Percentiles rank a stretch among this genome's conserved stretches.
These are phyloP conservation scores for Puccinellia tenuiflora DNA, from an alignment of 176 grass and related monocot species.

Conservation along the genomic window DNA sequence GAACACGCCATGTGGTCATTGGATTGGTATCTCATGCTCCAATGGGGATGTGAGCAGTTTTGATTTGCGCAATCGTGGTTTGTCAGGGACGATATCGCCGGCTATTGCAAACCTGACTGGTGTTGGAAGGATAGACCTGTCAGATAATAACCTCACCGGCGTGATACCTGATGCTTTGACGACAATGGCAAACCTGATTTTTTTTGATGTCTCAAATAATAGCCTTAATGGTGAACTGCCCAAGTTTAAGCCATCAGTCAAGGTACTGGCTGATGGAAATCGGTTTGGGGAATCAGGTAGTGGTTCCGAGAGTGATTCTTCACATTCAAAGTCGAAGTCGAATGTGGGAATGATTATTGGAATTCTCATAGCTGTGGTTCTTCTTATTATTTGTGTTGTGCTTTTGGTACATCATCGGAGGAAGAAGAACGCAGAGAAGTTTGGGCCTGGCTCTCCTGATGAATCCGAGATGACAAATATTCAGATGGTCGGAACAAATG, in stretches of 20 bases:
- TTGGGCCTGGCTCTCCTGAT: constrained; percentile 38
- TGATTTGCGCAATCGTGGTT: constrained; percentile 55
- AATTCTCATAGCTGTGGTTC: constrained; percentile 48
- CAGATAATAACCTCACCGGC: constrained; percentile 62
- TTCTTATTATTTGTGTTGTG: constrained; percentile 39
- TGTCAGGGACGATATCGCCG: constrained; percentile 64
- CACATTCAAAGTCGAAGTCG: constrained; percentile 30
- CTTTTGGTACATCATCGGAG: constrained; percentile 39
- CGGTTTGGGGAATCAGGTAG: constrained; percentile 43
- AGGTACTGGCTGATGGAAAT: constrained; percentile 46
- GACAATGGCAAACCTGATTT: constrained; percentile 30
- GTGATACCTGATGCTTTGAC: constrained; percentile 58
- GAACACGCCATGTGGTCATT: constrained; percentile 50
- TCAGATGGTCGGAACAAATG: constrained; percentile 39
- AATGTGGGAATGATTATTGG: constrained; percentile 42
- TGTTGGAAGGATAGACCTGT: constrained; percentile 48
- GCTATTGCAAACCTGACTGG: constrained; percentile 58
- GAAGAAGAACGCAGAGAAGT: constrained; percentile 55
- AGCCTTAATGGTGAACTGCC: constrained; percentile 61
- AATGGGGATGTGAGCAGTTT: constrained; percentile 22
- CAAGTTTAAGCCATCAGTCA: constrained; percentile 50
- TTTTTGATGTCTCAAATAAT: constrained; percentile 79
- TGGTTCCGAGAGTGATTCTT: constrained; percentile 12
- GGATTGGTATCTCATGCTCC: constrained; percentile 56
- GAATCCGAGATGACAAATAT: constrained; percentile 40